Evolutionary conservation across 768 basidiomycete genomes (phyloP).

Genomic region (Crassisporium funariophilum): DNA sequence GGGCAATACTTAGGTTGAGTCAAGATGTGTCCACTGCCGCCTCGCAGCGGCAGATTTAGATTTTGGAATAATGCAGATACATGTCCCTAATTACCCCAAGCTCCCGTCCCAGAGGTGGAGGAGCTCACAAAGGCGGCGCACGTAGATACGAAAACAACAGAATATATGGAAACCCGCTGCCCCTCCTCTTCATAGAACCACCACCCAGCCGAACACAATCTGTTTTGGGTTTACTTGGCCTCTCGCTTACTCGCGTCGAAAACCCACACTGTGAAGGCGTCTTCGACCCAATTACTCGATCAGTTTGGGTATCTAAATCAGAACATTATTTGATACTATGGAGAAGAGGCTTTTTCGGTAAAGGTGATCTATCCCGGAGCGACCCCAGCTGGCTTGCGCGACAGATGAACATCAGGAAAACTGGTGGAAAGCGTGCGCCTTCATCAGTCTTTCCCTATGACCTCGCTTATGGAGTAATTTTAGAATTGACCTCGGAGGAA

Average conservation of each 20-base stretch:
- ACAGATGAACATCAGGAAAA: slow-evolving; percentile 66
- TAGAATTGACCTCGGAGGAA: slow-evolving; percentile 88
- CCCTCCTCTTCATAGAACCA: slow-evolving; percentile 50
- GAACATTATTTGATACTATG: slow-evolving; percentile 75
- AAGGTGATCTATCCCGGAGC: slow-evolving; percentile 91
- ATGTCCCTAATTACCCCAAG: slow-evolving; percentile 54
- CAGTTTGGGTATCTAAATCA: slow-evolving; percentile 79
- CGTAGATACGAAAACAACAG: slow-evolving; percentile 64
- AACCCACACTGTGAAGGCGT: slow-evolving; percentile 78
- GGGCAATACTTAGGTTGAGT: slow-evolving; percentile 6
- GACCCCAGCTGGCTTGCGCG: slow-evolving; percentile 93
- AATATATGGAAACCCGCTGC: slow-evolving; percentile 74
- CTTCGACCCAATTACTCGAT: slow-evolving; percentile 79
- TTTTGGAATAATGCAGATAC: too few species aligned
- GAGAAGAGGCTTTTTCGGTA: slow-evolving; percentile 94
- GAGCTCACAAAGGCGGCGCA: slow-evolving; percentile 50
- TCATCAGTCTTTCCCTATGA: background rate
- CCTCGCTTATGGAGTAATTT: slow-evolving; percentile 1
- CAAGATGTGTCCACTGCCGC: slow-evolving; percentile 1
- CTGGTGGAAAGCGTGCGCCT: slow-evolving; percentile 60
- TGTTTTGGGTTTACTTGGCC: slow-evolving; percentile 54
- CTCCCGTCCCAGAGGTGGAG: slow-evolving; percentile 35
- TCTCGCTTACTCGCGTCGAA: slow-evolving; percentile 58
- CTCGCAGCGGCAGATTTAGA: too few species aligned
- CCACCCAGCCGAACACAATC: slow-evolving; percentile 45